phyloP scores from a whole-genome alignment of 768 basidiomycete genomes.

The Naganishia onofrii region DNA sequence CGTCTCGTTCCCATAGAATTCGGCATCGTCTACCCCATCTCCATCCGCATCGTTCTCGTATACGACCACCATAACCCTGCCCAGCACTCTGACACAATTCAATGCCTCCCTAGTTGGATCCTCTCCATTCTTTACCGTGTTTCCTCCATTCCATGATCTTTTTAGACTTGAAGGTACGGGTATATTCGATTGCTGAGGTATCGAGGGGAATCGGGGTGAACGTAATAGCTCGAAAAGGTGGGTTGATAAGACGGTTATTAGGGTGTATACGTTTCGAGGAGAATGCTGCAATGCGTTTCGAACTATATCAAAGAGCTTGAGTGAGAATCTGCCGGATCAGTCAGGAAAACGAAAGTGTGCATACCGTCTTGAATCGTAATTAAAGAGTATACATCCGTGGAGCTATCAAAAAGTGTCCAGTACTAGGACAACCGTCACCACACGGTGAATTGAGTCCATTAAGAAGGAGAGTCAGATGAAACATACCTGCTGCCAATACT shows the following conservation, averaged over 20 bases:
- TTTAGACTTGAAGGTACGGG: constrained; percentile 56
- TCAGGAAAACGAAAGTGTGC: constrained; percentile 68
- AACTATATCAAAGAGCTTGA: not conserved
- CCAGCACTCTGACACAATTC: constrained; percentile 86
- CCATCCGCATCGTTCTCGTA: constrained; percentile 55
- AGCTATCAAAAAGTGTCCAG: constrained; percentile 77
- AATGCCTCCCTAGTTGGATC: constrained; percentile 75
- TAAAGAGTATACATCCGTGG: constrained; percentile 85
- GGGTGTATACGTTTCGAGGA: constrained; percentile 25
- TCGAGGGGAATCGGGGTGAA: constrained; percentile 51
- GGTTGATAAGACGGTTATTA: constrained; percentile 18
- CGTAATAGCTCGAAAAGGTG: constrained; percentile 41
- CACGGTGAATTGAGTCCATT: no score
- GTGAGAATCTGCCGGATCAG: constrained; percentile 29
- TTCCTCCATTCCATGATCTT: constrained; percentile 51
- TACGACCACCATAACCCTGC: constrained; percentile 83
- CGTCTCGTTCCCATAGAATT: constrained; percentile 54
- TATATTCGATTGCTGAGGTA: constrained; percentile 60
- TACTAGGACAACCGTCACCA: constrained; percentile 59
- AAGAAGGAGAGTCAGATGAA: no score
- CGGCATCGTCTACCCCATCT: constrained; percentile 42
- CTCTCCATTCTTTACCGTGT: constrained; percentile 22
- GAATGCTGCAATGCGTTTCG: constrained; percentile 63
- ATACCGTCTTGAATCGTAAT: constrained; percentile 79
- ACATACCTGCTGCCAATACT: constrained; percentile 86